Conservation (phyloP, 2,329 filamentous ascomycete species). For the Boeremia exigua region DNA sequence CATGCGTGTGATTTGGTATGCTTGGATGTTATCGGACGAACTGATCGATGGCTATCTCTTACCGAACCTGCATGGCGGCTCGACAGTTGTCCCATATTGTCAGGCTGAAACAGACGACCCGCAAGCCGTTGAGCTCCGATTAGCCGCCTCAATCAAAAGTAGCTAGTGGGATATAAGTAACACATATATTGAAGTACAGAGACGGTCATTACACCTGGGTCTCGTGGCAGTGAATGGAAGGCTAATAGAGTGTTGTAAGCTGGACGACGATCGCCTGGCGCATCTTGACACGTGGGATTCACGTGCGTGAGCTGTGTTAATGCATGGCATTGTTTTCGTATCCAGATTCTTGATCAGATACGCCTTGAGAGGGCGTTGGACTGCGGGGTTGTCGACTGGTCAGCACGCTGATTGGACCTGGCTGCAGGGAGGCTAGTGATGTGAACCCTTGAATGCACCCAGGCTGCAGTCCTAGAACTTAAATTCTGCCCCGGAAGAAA, state of each 20-base stretch:
- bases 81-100: slow-evolving; percentile 1
- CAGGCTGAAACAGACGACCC: not conserved
- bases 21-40: not conserved
- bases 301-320: not conserved
- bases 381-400: slow-evolving; percentile 3
- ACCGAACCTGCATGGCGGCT: not conserved
- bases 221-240: not conserved
- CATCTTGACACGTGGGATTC: not conserved
- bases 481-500: not conserved
- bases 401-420: slow-evolving; percentile 4
- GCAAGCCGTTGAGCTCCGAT: not conserved
- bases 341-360: not conserved
- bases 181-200: not conserved
- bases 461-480: not conserved
- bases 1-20: not conserved
- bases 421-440: not conserved
- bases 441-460: not conserved
- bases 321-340: not conserved
- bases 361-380: not conserved
- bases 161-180: not conserved
- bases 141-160: not conserved
- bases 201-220: no score
- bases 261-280: not conserved
- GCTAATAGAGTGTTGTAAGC: not conserved
- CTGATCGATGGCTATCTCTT: not conserved